Conservation (phyloP, 345 rosid genomes). For the Sisymbrium irio region DNA sequence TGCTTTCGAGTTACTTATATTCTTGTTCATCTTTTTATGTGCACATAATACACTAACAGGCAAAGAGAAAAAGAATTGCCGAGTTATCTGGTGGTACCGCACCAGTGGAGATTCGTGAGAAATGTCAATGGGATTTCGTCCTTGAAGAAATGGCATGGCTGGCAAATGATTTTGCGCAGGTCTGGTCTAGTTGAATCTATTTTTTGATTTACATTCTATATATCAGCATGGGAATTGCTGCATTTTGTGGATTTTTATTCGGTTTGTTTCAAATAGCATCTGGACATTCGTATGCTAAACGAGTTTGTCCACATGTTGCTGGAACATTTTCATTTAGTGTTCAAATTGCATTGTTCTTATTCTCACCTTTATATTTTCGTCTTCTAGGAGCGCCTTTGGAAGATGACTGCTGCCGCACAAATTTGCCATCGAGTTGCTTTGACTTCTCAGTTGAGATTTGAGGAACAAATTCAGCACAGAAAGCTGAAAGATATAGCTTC, state of each 20-base stretch:
- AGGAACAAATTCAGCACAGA: conserved; percentile 45
- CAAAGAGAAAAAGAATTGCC: conserved; percentile 78
- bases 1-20: conserved; percentile 16
- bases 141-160: conserved; percentile 99
- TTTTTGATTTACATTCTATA: conserved; percentile 4
- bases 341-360: conserved; percentile 1
- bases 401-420: conserved; percentile 94
- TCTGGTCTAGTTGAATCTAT: conserved; percentile 33
- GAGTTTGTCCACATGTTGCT: conserved; percentile 18
- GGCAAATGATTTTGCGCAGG: conserved; percentile 99
- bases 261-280: not conserved
- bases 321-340: not conserved
- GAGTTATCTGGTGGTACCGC: conserved; percentile 66
- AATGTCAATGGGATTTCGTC: conserved; percentile 92
- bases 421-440: conserved; percentile 68
- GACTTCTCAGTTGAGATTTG: conserved; percentile 57
- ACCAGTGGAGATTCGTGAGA: conserved; percentile 48
- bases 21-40: conserved; percentile 23
- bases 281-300: not conserved
- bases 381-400: conserved; percentile 96
- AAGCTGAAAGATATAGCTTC: conserved; percentile 66
- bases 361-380: not conserved
- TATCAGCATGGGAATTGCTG: conserved; percentile 17
- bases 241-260: conserved; percentile 14
- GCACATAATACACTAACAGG: conserved; percentile 51